Evolutionary conservation across 2,329 filamentous ascomycete genomes (phyloP), one percentile per base, ranked within the genome.

Genomic region (Setomelanomma holmii): DNA sequence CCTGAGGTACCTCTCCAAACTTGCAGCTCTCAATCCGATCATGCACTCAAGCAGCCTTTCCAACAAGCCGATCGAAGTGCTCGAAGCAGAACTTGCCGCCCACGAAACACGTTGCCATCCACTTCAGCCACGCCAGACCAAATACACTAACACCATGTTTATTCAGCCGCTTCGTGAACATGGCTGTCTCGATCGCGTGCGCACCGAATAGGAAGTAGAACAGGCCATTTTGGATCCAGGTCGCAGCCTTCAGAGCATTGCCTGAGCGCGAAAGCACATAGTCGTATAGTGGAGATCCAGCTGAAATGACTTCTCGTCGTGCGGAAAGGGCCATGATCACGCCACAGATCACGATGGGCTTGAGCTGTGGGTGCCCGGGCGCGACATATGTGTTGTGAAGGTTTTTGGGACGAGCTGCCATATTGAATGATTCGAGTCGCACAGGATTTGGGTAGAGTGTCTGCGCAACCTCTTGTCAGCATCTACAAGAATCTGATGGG

Each of bases 81-180:
- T 60, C 49, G 14, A 59, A 64, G 34, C 58, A 60, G 40, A 58
- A 67, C 45, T 60, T 51, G 1, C 66, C 63, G 0, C 64, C 63
- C 1, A 67, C 47, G 40, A 63, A 69, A 44, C 66, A 66, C 20
- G 64, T 67, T 1, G 38, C 61, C 20, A 68, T 55, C 64, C 65
- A 67, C 45, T 67, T 60, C 39, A 45, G 60, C 63, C 66, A 67
- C 10, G 55, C 50, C 3, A 30, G 17, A 27, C 63, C 64, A 11
- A 44, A 11, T 1, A 59, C 39, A n/a, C 53, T 43, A 1, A 69
- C 52, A 0, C 66, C 60, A 34, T 63, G 58, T 21, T 50, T 49
- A 0, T 39, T 51, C 35, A 68, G 27, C 17, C 55, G 47, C 40
- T 51, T 56, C 4, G 56, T 53, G 19, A 69, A 67, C 2, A 63